These are phyloP conservation scores for Geotrichum klebahnii DNA, from an alignment of 1,139 yeast species.

Conservation along the genomic window DNA sequence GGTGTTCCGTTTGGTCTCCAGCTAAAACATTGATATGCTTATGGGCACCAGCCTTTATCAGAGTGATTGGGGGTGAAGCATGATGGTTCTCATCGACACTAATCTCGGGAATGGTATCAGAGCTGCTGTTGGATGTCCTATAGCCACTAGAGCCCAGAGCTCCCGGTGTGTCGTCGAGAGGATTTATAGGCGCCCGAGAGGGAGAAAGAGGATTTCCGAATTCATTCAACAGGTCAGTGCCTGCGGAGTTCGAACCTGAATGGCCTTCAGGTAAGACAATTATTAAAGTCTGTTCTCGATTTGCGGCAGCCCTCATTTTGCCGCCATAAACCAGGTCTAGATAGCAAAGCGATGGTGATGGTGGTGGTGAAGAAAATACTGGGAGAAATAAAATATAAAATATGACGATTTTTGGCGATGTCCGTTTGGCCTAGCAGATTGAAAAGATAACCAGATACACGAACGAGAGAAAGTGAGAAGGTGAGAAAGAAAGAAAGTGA, in stretches of 20 bases:
- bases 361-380: not conserved
- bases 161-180: not conserved
- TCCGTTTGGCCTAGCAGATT: too few species aligned
- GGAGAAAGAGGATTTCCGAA: not conserved
- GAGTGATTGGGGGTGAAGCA: conserved; percentile 10
- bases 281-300: conserved; percentile 6
- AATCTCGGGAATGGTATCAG: conserved; percentile 18
- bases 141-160: conserved; percentile 1
- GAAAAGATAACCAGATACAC: too few species aligned
- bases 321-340: not conserved
- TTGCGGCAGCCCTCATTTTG: conserved; percentile 8
- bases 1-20: not conserved
- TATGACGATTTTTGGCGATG: not conserved
- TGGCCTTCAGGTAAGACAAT: conserved; percentile 2
- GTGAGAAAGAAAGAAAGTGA: not conserved
- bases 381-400: not conserved
- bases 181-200: not conserved
- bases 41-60: conserved; percentile 18
- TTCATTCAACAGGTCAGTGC: not conserved
- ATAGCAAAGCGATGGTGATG: not conserved
- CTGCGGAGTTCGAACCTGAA: not conserved
- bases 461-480: not conserved
- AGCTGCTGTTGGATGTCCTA: conserved; percentile 13
- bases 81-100: not conserved
- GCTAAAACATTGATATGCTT: not conserved